Evolutionary conservation across 495 filamentous ascomycete species (phyloP).

Genomic region (Podospora conica): DNA sequence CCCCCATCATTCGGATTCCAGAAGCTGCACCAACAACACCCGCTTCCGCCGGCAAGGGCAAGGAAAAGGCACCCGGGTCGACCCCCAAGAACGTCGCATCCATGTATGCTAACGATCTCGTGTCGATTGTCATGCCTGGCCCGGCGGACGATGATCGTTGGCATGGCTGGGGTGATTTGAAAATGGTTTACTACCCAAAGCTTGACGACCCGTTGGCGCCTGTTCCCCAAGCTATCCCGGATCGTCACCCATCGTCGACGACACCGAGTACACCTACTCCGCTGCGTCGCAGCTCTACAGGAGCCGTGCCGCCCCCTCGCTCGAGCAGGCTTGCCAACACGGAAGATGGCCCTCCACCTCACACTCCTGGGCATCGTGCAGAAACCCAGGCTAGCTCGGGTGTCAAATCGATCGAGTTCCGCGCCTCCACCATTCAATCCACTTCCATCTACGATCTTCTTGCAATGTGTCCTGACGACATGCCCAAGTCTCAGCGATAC

Average conservation of each 20-base stretch:
- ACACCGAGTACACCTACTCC: conserved; percentile 41
- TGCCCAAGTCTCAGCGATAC: conserved; percentile 70
- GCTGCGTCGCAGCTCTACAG: conserved; percentile 41
- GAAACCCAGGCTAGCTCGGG: conserved; percentile 51
- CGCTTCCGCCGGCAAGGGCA: conserved; percentile 53
- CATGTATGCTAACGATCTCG: conserved; percentile 71
- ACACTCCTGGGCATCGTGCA: conserved; percentile 23
- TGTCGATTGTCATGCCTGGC: conserved; percentile 53
- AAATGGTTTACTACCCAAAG: conserved; percentile 41
- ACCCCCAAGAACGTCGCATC: conserved; percentile 40
- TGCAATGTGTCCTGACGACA: conserved; percentile 51
- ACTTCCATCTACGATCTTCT: conserved; percentile 63
- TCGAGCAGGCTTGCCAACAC: conserved; percentile 23
- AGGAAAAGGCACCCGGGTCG: conserved; percentile 53
- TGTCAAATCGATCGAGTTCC: conserved; percentile 63
- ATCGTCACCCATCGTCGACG: conserved; percentile 12
- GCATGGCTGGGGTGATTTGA: conserved; percentile 47
- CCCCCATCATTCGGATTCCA: conserved; percentile 36
- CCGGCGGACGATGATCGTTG: conserved; percentile 38
- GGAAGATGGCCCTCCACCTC: conserved; percentile 38
- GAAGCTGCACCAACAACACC: conserved; percentile 43
- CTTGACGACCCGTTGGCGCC: conserved; percentile 13
- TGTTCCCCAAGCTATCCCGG: conserved; percentile 5
- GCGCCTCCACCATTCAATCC: conserved; percentile 55
- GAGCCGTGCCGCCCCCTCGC: conserved; percentile 31